These are phyloP conservation scores for Voacanga thouarsii DNA, from an alignment of 257 asterid species.

Conservation along the genomic window DNA sequence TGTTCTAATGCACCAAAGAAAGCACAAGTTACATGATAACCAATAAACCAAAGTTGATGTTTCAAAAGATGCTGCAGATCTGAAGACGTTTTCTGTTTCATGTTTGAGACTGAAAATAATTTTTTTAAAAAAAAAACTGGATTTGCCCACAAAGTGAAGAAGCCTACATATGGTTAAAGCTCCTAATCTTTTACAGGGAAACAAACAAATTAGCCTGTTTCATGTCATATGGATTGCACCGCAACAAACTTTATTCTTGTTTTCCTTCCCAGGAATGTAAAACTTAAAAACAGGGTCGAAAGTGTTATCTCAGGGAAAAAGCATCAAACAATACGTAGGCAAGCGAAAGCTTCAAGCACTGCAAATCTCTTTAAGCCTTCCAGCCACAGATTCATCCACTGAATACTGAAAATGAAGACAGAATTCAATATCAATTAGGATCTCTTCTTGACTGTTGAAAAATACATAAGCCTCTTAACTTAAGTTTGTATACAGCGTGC, in stretches of 20 bases:
- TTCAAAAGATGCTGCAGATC: not conserved
- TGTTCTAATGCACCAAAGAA: no score
- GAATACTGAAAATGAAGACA: conserved; percentile 51
- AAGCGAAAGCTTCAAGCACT: conserved; percentile 24
- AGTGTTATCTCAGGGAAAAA: conserved; percentile 32
- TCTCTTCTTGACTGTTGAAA: no score
- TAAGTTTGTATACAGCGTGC: not conserved
- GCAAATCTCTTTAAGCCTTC: conserved; percentile 62
- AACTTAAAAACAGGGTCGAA: not conserved
- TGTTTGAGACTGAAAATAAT: not conserved
- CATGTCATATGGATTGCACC: no score
- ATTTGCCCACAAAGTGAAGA: no score
- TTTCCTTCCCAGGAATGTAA: not conserved
- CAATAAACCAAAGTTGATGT: not conserved
- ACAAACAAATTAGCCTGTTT: no score
- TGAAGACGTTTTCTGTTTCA: not conserved
- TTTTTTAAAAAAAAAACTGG: not conserved
- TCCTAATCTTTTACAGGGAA: not conserved
- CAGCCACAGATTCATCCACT: conserved; percentile 67
- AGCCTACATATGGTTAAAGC: not conserved
- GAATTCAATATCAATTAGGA: not conserved
- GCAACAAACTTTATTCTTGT: not conserved
- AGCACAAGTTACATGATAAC: not conserved
- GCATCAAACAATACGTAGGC: conserved; percentile 52
- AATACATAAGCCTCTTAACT: not conserved